Evolutionary conservation across 2,329 filamentous ascomycete genomes (phyloP).

Genomic region (Rhynchosporium agropyri): DNA sequence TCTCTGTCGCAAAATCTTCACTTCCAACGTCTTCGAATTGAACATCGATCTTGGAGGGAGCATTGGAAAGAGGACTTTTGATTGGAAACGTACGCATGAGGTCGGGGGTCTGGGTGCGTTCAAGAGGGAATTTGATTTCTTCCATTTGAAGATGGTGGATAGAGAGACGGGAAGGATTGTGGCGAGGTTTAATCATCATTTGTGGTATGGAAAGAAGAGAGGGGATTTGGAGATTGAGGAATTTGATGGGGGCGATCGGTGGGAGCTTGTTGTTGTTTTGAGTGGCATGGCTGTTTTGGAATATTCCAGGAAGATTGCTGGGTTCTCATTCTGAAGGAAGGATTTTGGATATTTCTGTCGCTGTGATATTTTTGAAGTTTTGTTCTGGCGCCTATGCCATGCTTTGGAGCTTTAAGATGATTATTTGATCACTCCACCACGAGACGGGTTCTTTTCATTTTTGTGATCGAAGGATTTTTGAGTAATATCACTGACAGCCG

Average conservation of each 20-base stretch:
- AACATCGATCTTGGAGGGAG: not conserved
- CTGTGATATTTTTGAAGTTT: not conserved
- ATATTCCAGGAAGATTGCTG: slow-evolving; percentile 7
- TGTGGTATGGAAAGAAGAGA: slow-evolving; percentile 11
- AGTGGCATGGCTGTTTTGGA: slow-evolving; percentile 7
- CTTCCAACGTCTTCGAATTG: slow-evolving; percentile 2
- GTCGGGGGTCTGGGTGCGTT: not conserved
- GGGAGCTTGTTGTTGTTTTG: not conserved
- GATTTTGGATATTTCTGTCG: not conserved
- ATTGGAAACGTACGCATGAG: slow-evolving; percentile 8
- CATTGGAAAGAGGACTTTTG: not conserved
- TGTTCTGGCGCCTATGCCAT: not conserved
- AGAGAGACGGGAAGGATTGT: not conserved
- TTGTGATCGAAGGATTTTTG: no score
- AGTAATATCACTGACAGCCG: no score
- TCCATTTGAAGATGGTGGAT: slow-evolving; percentile 12
- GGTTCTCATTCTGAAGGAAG: not conserved
- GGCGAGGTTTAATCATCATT: slow-evolving; percentile 10
- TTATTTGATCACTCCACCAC: no score
- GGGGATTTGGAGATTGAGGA: slow-evolving; percentile 7
- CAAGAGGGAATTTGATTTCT: not conserved
- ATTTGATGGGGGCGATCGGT: not conserved
- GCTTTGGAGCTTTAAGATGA: no score
- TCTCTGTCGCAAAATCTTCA: not conserved
- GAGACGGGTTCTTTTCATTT: no score